Evolutionary conservation across 2,329 filamentous ascomycete species (phyloP).

Genomic region (Botrytis byssoidea): DNA sequence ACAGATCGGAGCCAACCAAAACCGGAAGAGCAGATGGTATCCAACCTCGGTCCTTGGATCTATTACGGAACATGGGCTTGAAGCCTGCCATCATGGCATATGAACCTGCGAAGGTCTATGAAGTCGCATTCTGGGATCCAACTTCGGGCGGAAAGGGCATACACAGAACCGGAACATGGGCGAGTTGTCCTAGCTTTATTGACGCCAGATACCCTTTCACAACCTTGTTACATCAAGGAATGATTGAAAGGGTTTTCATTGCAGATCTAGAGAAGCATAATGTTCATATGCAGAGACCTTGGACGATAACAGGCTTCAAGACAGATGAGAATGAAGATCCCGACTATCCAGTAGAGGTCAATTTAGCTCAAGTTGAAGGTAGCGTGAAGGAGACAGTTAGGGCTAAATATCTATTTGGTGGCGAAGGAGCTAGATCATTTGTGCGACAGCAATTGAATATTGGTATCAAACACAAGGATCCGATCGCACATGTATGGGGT

Average conservation of each 20-base stretch:
- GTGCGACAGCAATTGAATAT: slow-evolving; percentile 66
- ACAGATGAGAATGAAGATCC: slow-evolving; percentile 55
- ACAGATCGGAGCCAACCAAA: slow-evolving; percentile 77
- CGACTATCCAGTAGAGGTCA: slow-evolving; percentile 77
- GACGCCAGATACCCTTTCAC: slow-evolving; percentile 70
- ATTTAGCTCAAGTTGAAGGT: slow-evolving; percentile 74
- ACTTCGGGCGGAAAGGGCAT: slow-evolving; percentile 56
- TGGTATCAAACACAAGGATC: slow-evolving; percentile 68
- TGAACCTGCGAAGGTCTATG: slow-evolving; percentile 81
- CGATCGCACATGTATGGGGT: slow-evolving; percentile 70
- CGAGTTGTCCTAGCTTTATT: slow-evolving; percentile 82
- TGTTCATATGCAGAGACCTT: slow-evolving; percentile 60
- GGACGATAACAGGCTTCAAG: slow-evolving; percentile 61
- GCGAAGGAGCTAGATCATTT: slow-evolving; percentile 67
- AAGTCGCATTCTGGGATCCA: slow-evolving; percentile 73
- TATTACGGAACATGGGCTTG: slow-evolving; percentile 84
- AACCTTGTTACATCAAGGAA: slow-evolving; percentile 68
- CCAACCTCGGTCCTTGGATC: slow-evolving; percentile 82
- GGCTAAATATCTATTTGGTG: slow-evolving; percentile 69
- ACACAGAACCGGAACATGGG: slow-evolving; percentile 70
- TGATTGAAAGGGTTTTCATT: slow-evolving; percentile 70
- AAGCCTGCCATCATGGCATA: slow-evolving; percentile 86
- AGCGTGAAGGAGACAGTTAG: slow-evolving; percentile 66
- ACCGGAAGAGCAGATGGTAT: slow-evolving; percentile 91
- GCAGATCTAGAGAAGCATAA: slow-evolving; percentile 62